Conservation (phyloP, 2,329 filamentous ascomycete species). For the Stagonosporopsis chrysanthemi region DNA sequence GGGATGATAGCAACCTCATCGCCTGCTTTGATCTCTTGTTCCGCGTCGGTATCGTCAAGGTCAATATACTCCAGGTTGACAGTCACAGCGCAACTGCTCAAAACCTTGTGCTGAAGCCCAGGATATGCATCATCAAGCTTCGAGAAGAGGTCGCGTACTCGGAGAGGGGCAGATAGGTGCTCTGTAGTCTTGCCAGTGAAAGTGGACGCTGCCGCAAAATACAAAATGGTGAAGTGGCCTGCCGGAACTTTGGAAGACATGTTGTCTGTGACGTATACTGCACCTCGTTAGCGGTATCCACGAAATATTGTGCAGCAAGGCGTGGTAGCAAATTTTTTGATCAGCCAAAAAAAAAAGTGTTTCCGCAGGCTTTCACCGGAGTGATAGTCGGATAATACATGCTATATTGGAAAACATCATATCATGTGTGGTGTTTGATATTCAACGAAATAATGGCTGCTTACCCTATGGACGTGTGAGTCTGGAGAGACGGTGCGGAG, state of each 20-base stretch:
- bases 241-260: conserved; percentile 58
- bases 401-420: conserved; percentile 54
- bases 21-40: conserved; percentile 68
- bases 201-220: conserved; percentile 78
- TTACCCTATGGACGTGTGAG: conserved; percentile 27
- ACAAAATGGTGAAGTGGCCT: conserved; percentile 80
- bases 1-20: conserved; percentile 90
- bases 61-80: conserved; percentile 85
- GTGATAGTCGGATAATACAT: conserved; percentile 59
- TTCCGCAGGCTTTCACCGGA: conserved; percentile 43
- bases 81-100: conserved; percentile 77
- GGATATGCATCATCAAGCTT: conserved; percentile 72
- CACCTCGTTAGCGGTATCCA: conserved; percentile 23
- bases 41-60: conserved; percentile 58
- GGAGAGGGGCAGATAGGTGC: conserved; percentile 69
- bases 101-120: conserved; percentile 72
- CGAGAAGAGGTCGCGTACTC: conserved; percentile 69
- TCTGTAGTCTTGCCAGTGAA: conserved; percentile 75
- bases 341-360: conserved; percentile 41
- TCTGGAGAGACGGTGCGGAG: conserved; percentile 16
- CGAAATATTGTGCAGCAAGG: background rate
- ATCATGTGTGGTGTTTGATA: conserved; percentile 8
- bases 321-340: conserved; percentile 17
- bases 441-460: conserved; percentile 7
- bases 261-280: conserved; percentile 38